These are phyloP conservation scores for Kodamaea plutei DNA, from an alignment of 1,139 yeast species.

Conservation along the genomic window DNA sequence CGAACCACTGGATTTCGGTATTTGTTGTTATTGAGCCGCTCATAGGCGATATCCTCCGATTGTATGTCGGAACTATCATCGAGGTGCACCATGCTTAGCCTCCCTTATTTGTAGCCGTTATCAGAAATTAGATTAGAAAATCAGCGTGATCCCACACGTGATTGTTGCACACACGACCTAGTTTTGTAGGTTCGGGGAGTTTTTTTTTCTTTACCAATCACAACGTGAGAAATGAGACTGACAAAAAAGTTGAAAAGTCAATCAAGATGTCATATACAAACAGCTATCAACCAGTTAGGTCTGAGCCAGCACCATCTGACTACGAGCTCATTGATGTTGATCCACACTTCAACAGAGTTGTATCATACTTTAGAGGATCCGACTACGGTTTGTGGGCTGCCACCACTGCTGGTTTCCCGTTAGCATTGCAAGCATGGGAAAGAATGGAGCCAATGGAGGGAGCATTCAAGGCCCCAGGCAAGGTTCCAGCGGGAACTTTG, in stretches of 20 bases:
- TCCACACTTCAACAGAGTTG: constrained; percentile 71
- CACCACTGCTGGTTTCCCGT: constrained; percentile 63
- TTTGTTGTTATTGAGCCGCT: constrained; percentile 2
- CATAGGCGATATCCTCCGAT: constrained; percentile 1
- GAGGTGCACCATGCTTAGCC: background rate
- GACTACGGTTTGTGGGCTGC: constrained; percentile 67
- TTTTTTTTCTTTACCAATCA: constrained; percentile 23
- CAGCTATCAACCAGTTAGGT: constrained; percentile 41
- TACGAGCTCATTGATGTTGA: constrained; percentile 68
- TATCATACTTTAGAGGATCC: constrained; percentile 64
- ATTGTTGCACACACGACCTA: too few species aligned
- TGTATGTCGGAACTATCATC: constrained; percentile 9
- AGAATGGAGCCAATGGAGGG: constrained; percentile 61
- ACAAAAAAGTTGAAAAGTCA: constrained; percentile 9
- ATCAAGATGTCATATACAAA: constrained; percentile 39
- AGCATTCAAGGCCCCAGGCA: constrained; percentile 49
- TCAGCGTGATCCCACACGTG: too few species aligned
- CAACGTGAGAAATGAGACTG: constrained; percentile 24
- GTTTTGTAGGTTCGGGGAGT: too few species aligned
- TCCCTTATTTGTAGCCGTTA: too few species aligned
- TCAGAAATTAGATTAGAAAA: too few species aligned
- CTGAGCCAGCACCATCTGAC: constrained; percentile 41
- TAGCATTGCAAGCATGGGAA: constrained; percentile 58
- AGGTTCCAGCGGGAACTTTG: constrained; percentile 54
- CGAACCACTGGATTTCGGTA: constrained; percentile 18